Percentiles rank a stretch among this genome's conserved stretches.
These are phyloP conservation scores for Aspergillus leporis DNA, from an alignment of 495 filamentous ascomycete species.

Conservation along the genomic window DNA sequence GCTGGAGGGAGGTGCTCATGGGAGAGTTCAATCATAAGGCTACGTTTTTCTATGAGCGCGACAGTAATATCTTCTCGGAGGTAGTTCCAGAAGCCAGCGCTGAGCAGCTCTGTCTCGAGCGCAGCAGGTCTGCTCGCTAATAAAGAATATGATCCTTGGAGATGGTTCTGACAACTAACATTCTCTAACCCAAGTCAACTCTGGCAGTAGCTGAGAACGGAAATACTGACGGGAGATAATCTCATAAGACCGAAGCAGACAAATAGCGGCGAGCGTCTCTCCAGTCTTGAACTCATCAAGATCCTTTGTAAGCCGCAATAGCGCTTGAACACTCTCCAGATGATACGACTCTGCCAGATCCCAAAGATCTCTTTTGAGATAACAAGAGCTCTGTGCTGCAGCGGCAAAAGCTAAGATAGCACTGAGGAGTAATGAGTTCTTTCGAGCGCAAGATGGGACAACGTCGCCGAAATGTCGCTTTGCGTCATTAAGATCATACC, in stretches of 20 bases:
- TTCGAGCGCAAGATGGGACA: constrained; percentile 26
- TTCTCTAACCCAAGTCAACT: constrained; percentile 13
- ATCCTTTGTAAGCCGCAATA: constrained; percentile 17
- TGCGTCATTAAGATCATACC: constrained; percentile 41
- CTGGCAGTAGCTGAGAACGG: neutral
- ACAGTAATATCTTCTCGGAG: constrained; percentile 42
- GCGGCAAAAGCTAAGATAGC: constrained; percentile 39
- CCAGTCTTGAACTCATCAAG: constrained; percentile 23
- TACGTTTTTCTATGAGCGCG: constrained; percentile 30
- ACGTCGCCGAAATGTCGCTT: constrained; percentile 28
- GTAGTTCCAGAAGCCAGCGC: constrained; percentile 42
- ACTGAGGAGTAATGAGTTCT: constrained; percentile 34
- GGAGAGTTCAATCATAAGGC: constrained; percentile 32
- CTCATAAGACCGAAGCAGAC: constrained; percentile 40
- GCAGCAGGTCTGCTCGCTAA: constrained; percentile 19
- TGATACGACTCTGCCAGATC: constrained; percentile 26
- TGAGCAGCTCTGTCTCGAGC: constrained; percentile 21
- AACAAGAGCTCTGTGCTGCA: constrained; percentile 19
- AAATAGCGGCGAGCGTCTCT: constrained; percentile 34
- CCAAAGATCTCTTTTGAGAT: constrained; percentile 3
- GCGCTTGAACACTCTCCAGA: constrained; percentile 21
- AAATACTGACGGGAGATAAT: constrained; percentile 29
- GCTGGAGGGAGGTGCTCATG: constrained; percentile 18
- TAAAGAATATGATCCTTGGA: constrained; percentile 32
- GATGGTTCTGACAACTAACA: constrained; percentile 24